Percentiles rank a stretch among this genome's conserved stretches.
phyloP scores from a whole-genome alignment of 2,329 filamentous ascomycete species.

The Colletotrichum brevisporum region DNA sequence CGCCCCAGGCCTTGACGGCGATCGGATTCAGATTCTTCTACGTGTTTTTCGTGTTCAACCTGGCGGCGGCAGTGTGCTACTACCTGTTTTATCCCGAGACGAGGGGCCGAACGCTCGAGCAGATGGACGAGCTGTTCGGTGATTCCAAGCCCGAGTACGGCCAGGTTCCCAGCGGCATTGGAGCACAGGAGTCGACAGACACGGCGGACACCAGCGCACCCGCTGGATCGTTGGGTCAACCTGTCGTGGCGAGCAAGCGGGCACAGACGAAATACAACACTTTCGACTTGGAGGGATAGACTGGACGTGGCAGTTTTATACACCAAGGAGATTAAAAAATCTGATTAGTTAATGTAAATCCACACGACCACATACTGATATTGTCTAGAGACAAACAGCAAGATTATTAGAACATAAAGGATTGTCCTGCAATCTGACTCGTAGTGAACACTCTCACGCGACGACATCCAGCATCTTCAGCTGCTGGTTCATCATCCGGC shows the following conservation, averaged over 20 bases:
- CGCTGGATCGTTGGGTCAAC: neutral
- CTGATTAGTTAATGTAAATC: neutral
- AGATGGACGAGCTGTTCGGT: constrained; percentile 55
- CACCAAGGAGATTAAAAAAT: neutral
- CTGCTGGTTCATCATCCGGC: constrained; percentile 11
- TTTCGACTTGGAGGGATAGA: constrained; percentile 20
- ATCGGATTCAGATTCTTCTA: constrained; percentile 62
- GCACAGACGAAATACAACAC: constrained; percentile 24
- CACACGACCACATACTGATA: neutral
- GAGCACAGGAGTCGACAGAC: neutral
- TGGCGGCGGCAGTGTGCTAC: constrained; percentile 44
- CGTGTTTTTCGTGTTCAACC: constrained; percentile 47
- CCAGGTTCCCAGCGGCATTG: neutral
- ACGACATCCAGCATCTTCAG: constrained; percentile 4
- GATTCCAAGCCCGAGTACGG: constrained; percentile 22
- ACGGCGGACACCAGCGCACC: neutral
- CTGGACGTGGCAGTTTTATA: neutral
- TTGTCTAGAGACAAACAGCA: neutral
- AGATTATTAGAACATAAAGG: neutral
- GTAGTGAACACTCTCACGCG: neutral
- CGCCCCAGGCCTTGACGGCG: constrained; percentile 56
- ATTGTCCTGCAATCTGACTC: constrained; percentile 1
- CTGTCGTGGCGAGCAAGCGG: neutral
- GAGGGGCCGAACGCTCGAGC: constrained; percentile 49
- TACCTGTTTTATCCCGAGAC: constrained; percentile 51